Conservation (phyloP, 768 basidiomycete species). For the Thelephora ganbajun region DNA sequence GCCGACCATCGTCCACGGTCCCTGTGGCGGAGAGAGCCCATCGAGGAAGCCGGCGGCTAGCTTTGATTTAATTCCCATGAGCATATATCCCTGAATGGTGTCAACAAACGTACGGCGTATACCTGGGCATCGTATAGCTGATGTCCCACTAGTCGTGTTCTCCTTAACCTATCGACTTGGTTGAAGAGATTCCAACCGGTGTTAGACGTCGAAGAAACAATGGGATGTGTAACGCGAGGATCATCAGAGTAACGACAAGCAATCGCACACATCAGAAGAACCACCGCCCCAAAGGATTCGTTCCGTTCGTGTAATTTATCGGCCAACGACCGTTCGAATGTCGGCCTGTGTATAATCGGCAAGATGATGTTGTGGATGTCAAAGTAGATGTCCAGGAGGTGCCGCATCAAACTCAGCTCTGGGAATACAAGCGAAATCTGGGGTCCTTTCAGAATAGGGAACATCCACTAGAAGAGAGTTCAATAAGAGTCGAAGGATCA, state of each 20-base stretch:
- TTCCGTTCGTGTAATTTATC: constrained; percentile 38
- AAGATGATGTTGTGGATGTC: constrained; percentile 34
- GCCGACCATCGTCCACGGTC: constrained; percentile 40
- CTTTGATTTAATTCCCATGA: constrained; percentile 16
- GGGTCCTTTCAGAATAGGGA: neutral
- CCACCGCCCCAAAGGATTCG: constrained; percentile 37
- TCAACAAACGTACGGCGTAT: constrained; percentile 28
- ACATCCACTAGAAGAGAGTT: neutral
- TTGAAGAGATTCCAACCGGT: constrained; percentile 47
- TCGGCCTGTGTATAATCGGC: constrained; percentile 62
- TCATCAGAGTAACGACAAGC: constrained; percentile 38
- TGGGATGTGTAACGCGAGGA: constrained; percentile 15
- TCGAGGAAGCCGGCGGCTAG: constrained; percentile 39
- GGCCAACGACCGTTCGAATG: constrained; percentile 38
- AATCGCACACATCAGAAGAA: constrained; percentile 61
- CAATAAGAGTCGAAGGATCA: neutral
- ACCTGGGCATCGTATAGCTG: constrained; percentile 54
- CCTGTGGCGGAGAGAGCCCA: constrained; percentile 45
- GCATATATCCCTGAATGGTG: neutral
- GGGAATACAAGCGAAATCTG: constrained; percentile 31
- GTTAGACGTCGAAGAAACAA: constrained; percentile 16
- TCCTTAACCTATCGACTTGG: constrained; percentile 39
- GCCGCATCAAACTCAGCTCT: constrained; percentile 29
- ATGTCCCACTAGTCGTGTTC: constrained; percentile 33
- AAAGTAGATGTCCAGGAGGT: constrained; percentile 58